Evolutionary conservation across 768 basidiomycete species (phyloP), one percentile per base, ranked within the genome.

Genomic region (Auriscalpium orientale): DNA sequence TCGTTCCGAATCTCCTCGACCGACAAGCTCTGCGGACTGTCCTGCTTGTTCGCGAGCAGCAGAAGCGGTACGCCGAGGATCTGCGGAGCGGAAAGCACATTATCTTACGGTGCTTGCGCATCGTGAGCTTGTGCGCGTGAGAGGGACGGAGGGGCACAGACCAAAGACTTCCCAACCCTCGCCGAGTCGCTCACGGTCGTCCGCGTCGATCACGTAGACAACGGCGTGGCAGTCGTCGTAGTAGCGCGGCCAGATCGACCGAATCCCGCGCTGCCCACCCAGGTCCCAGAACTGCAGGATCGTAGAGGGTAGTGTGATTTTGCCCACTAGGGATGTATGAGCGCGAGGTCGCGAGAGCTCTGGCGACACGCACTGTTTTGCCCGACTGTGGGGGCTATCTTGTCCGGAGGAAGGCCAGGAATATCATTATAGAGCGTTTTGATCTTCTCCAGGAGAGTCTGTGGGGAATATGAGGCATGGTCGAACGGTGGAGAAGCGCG

Each of bases 131-230:
- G 47, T 33, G 49, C 54, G 28, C 51, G 46, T 54, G 43, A 43
- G 37, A 28, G 51, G 18, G 46, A 43, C 40, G 51, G 21, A 21
- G 28, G 38, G 11, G 13, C 6, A 71, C 89, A 56, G 70, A 97
- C 95, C 94, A 64, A 99, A 98, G 8, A 93, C 95, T 60, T 92
- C 89, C 95, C 95, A 98, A 15, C 92, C 91, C 76, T 98, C 97
- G 49, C 85, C 81, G 28, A 98, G 75, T 40, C 95, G 76, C 64
- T 91, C 92, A 36, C 85, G 74, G 74, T 99, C 95, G 60, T 88
- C 82, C 9, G 94, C 92, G 68, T 99, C 97, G 52, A 99, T 83
- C 51, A 98, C 89, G 64, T 91, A 99, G 43, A 89, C 92, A 46
- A 98, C 91, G 8, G 95, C 95, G 69, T 99, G 95, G 61, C 94